These are phyloP conservation scores for Xylariomycetidae sp. DNA, from an alignment of 2,329 filamentous ascomycete species.

Conservation along the genomic window DNA sequence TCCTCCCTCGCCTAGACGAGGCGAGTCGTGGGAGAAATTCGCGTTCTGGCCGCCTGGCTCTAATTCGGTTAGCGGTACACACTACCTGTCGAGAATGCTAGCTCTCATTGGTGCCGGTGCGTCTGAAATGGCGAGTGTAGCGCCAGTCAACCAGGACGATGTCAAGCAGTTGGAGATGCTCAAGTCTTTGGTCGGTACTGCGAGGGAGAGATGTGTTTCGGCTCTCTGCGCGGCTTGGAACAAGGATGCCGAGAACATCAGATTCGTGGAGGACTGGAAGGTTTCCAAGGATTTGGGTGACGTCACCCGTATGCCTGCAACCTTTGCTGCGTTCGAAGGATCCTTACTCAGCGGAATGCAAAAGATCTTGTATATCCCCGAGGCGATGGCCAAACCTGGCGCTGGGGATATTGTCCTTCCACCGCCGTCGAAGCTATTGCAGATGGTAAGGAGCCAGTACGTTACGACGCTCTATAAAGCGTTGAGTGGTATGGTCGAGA, in stretches of 20 bases:
- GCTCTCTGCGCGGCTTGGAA: conserved; percentile 90
- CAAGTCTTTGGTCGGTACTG: conserved; percentile 65
- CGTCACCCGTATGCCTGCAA: conserved; percentile 82
- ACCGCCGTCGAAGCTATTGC: conserved; percentile 78
- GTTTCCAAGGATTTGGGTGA: conserved; percentile 75
- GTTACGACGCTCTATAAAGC: conserved; percentile 92
- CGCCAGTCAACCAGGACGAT: conserved; percentile 53
- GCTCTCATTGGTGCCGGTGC: conserved; percentile 79
- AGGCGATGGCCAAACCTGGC: conserved; percentile 70
- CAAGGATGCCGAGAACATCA: conserved; percentile 86
- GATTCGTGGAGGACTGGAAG: conserved; percentile 90
- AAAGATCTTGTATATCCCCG: conserved; percentile 88
- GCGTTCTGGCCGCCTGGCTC: conserved; percentile 95
- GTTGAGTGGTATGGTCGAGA: conserved; percentile 92
- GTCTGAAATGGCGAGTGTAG: conserved; percentile 74
- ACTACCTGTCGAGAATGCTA: conserved; percentile 80
- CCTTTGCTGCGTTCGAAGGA: conserved; percentile 81
- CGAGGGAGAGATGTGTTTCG: conserved; percentile 78
- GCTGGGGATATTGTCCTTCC: conserved; percentile 74
- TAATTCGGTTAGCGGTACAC: conserved; percentile 85
- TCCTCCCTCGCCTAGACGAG: conserved; percentile 67
- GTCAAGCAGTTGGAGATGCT: conserved; percentile 63
- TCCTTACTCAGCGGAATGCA: conserved; percentile 81
- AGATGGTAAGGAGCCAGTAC: conserved; percentile 88
- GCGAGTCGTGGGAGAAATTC: conserved; percentile 86